Evolutionary conservation across 2,329 filamentous ascomycete species (phyloP), one percentile per base, ranked within the genome.

Genomic region (Blastomyces gilchristii): DNA sequence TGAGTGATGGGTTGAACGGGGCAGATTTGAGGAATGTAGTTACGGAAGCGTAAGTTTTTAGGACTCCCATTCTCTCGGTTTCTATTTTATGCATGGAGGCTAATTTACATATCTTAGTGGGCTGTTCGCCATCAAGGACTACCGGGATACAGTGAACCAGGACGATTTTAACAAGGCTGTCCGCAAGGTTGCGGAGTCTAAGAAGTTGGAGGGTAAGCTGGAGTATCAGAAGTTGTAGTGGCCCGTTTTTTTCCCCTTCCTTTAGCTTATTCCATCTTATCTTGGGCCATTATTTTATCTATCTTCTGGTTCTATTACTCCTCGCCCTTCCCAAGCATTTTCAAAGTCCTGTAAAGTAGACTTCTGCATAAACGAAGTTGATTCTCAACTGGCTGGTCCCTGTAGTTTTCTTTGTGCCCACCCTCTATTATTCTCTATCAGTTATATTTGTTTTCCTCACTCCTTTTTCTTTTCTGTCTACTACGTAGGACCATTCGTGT

Each of bases 131-230:
- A 99, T 99, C 84, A 97, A 97, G 78, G 94, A 96, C 73, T 96
- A 97, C 76, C 83, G 95, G 66, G 94, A 99, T 71, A 86, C 91
- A 14, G 90, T 99, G 78, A 97, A 90, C 79, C 94, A 99, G 76
- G 94, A 99, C 72, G 94, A 99, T 74, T 97, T 97, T 86, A 99
- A 97, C 82, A 97, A 97, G 80, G 94, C 94, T 3, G 94, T 99
- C 62, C 87, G 94, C 69, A 99, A 99, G 85, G 89, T 99, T 69
- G 91, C 90, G 18, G 94, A 99, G 78, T 84, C 90, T 66, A 99
- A 99, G 90, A 99, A 99, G 80, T 79, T 99, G 71, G 94, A 99
- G 78, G 93, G 94, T 78, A 97, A 97, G 81, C 83, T 97, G 59
- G 93, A 97, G 77, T 97, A 97, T 79, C 88, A 96, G 84, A 96